These are phyloP conservation scores for Cenchrus purpureus DNA, from an alignment of 176 grass and related monocot genomes.

Conservation along the genomic window DNA sequence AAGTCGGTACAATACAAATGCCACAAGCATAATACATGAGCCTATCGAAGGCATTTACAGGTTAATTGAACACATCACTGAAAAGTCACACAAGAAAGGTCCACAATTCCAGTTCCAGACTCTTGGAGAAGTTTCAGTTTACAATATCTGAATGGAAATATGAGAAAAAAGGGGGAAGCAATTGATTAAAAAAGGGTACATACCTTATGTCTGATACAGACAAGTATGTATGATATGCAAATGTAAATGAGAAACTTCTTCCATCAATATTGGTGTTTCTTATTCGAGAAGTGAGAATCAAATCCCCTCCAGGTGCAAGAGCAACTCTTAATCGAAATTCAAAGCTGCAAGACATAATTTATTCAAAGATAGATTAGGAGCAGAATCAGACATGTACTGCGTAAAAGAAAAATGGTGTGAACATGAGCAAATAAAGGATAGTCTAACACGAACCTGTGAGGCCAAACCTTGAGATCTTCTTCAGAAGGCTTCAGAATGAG, in stretches of 20 bases:
- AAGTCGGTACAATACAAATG: neutral
- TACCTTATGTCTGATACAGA: constrained; percentile 73
- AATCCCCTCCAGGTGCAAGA: constrained; percentile 72
- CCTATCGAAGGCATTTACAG: neutral
- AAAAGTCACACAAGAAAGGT: constrained; percentile 13
- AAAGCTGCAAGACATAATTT: constrained; percentile 51
- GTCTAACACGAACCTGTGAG: constrained; percentile 62
- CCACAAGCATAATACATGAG: neutral
- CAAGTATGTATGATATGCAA: constrained; percentile 89
- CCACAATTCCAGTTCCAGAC: neutral
- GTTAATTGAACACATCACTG: constrained; percentile 3
- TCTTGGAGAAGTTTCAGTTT: constrained; percentile 31
- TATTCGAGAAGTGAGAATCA: constrained; percentile 79
- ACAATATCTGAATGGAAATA: neutral
- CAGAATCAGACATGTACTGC: neutral
- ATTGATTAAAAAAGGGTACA: neutral
- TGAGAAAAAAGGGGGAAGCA: constrained; percentile 22
- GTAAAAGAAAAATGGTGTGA: neutral
- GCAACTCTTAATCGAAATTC: constrained; percentile 86
- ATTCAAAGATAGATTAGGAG: constrained; percentile 13
- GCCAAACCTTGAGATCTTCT: constrained; percentile 84
- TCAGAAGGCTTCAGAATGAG: constrained; percentile 82
- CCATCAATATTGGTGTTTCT: constrained; percentile 82
- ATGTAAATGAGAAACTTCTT: constrained; percentile 82
- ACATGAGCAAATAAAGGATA: constrained; percentile 12